Evolutionary conservation across 78 protist species (phyloP).

Genomic region (Capsaspora owczarzaki): DNA sequence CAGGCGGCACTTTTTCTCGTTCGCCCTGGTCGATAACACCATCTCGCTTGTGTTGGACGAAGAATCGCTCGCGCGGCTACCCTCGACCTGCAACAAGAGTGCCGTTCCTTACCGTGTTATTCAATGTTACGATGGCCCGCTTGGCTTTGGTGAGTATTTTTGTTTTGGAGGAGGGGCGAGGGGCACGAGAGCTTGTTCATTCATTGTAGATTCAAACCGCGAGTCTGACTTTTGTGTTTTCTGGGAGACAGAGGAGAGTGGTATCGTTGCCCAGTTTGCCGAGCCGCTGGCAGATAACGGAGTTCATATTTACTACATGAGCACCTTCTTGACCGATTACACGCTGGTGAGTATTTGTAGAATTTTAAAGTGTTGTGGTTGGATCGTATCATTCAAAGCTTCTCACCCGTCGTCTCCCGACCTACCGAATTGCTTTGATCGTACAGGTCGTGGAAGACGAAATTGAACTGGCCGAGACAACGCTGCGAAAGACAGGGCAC

Average conservation of each 20-base stretch:
- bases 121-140: background rate
- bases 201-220: too few relatives aligned
- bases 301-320: background rate
- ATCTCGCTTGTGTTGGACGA: background rate
- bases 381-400: too few relatives aligned
- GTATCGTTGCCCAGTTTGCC: background rate
- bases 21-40: background rate
- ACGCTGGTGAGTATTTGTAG: background rate
- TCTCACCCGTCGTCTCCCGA: too few relatives aligned
- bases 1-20: background rate
- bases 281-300: background rate
- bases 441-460: too few relatives aligned
- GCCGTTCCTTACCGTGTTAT: background rate
- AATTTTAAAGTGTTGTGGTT: too few relatives aligned
- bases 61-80: background rate
- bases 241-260: background rate
- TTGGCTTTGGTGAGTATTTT: background rate
- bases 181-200: too few relatives aligned
- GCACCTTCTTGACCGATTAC: background rate
- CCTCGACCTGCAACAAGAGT: background rate
- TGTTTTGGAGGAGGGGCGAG: too few relatives aligned
- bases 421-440: too few relatives aligned
- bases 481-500: too few relatives aligned
- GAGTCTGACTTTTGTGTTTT: too few relatives aligned
- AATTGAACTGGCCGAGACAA: too few relatives aligned